Evolutionary conservation across 2,329 filamentous ascomycete species (phyloP).

Genomic region (Fusarium stilboides): DNA sequence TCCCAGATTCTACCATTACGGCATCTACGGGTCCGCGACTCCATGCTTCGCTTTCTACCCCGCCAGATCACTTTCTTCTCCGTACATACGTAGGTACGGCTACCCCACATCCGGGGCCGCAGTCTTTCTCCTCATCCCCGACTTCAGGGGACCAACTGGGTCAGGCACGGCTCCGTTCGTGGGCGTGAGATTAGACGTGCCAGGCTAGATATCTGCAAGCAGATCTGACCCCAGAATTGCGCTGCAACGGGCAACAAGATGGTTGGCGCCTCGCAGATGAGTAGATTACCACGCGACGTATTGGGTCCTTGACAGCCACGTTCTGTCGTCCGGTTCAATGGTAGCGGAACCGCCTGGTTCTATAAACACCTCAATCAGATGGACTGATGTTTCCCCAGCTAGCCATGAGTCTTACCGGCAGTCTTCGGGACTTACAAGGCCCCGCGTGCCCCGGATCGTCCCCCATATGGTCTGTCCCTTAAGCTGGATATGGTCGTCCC

Average conservation of each 20-base stretch:
- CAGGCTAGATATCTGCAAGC: conserved; percentile 22
- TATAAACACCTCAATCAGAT: conserved; percentile 6
- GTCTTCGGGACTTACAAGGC: conserved; percentile 22
- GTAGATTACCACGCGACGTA: conserved; percentile 7
- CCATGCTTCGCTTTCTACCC: conserved; percentile 40
- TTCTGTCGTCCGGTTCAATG: conserved; percentile 14
- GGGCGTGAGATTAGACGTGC: conserved; percentile 33
- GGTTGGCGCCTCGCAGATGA: conserved; percentile 19
- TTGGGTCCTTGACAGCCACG: conserved; percentile 19
- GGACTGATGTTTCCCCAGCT: conserved; percentile 13
- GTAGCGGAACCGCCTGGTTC: neutral
- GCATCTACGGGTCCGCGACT: conserved; percentile 40
- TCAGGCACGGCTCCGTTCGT: conserved; percentile 34
- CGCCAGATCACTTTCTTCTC: conserved; percentile 37
- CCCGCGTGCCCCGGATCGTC: conserved; percentile 31
- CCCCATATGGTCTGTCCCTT: conserved; percentile 21
- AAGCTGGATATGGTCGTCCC: neutral
- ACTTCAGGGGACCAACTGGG: conserved; percentile 32
- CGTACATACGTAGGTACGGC: conserved; percentile 21
- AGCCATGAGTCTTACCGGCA: conserved; percentile 18
- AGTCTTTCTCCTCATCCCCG: conserved; percentile 40
- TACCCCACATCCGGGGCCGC: conserved; percentile 46
- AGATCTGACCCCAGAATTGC: conserved; percentile 43
- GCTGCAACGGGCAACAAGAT: conserved; percentile 13
- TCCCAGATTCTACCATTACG: conserved; percentile 7